Percentiles rank a stretch among this genome's conserved stretches.
phyloP scores from a whole-genome alignment of 371 early-diverging fungal genomes.

The Rhizopus arrhizus region DNA sequence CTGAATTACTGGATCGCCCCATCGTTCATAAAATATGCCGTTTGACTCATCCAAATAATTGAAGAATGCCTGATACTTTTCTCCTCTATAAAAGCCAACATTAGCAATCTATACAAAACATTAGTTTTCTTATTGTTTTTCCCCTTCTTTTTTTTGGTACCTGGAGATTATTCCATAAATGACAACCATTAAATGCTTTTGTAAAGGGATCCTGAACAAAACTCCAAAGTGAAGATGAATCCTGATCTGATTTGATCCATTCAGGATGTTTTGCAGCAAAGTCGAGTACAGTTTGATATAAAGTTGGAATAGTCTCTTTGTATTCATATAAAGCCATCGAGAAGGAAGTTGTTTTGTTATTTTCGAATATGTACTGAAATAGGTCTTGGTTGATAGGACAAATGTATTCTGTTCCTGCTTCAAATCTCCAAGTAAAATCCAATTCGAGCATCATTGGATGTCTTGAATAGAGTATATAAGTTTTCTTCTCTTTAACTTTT shows the following conservation, averaged over 20 bases:
- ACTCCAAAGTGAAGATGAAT: constrained; percentile 34
- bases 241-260: constrained; percentile 17
- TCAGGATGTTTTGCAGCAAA: constrained; percentile 52
- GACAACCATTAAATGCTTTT: constrained; percentile 71
- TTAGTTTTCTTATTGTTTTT: too few species aligned
- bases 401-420: constrained; percentile 49
- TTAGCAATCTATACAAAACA: constrained; percentile 36
- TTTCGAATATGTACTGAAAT: constrained; percentile 41
- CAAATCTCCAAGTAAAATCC: constrained; percentile 52
- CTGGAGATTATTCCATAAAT: constrained; percentile 77
- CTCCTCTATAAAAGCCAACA: constrained; percentile 42
- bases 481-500: background rate
- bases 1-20: constrained; percentile 54
- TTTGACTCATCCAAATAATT: constrained; percentile 76
- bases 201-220: constrained; percentile 53
- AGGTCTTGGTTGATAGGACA: constrained; percentile 47
- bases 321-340: constrained; percentile 84
- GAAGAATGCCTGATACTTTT: constrained; percentile 79
- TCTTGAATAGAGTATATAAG: constrained; percentile 14
- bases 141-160: constrained; percentile 12
- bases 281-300: constrained; percentile 70
- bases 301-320: constrained; percentile 77
- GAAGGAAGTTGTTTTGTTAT: constrained; percentile 52
- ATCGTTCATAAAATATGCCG: constrained; percentile 93
- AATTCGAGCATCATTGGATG: constrained; percentile 42